phyloP scores from a whole-genome alignment of 169 alveolate genomes.

The Cryptosporidium baileyi region DNA sequence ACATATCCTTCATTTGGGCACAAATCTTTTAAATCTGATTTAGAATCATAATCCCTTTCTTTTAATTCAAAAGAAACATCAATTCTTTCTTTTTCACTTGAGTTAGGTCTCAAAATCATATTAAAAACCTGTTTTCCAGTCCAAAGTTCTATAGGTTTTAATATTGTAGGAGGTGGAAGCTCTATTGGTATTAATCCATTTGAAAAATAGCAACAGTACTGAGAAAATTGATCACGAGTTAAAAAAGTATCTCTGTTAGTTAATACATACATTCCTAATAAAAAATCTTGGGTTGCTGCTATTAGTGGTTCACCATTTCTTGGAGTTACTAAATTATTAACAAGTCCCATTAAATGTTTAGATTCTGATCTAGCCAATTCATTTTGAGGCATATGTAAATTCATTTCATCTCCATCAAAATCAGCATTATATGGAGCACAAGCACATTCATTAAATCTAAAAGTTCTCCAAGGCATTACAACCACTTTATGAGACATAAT shows the following conservation, averaged over 20 bases:
- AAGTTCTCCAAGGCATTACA: constrained; percentile 94
- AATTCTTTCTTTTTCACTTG: constrained; percentile 78
- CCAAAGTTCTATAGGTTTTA: constrained; percentile 96
- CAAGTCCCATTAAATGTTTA: constrained; percentile 91
- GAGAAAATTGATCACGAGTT: constrained; percentile 90
- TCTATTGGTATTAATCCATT: constrained; percentile 88
- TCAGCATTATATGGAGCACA: constrained; percentile 99
- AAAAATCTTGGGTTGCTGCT: constrained; percentile 93
- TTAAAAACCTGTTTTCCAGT: constrained; percentile 96
- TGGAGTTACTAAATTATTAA: constrained; percentile 94
- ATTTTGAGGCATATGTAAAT: constrained; percentile 97
- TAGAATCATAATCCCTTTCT: constrained; percentile 86
- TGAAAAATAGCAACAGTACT: constrained; percentile 90
- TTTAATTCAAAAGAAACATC: constrained; percentile 86
- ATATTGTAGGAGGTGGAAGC: constrained; percentile 92
- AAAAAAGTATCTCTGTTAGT: constrained; percentile 94
- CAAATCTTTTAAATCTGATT: constrained; percentile 76
- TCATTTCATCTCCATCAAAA: constrained; percentile 99
- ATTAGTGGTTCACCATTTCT: constrained; percentile 96
- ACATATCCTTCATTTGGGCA: constrained; percentile 96
- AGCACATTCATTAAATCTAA: constrained; percentile 96
- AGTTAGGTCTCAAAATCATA: constrained; percentile 91
- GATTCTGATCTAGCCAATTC: constrained; percentile 95
- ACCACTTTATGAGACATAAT: constrained; percentile 96
- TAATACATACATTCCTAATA: constrained; percentile 85